These are phyloP conservation scores for Fragaria iinumae DNA, from an alignment of 306 rosid genomes.

Conservation along the genomic window DNA sequence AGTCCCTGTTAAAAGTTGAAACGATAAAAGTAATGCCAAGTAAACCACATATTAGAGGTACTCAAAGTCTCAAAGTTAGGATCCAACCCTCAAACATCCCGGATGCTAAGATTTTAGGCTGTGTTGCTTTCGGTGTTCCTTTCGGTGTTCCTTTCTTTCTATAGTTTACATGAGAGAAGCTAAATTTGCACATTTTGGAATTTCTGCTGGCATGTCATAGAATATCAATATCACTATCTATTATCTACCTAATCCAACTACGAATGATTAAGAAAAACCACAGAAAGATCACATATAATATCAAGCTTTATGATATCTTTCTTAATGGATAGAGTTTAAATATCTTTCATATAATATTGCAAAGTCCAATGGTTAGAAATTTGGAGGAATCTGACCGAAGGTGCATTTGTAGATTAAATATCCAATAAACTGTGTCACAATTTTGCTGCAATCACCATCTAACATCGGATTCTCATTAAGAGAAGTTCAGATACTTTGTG, in stretches of 20 bases:
- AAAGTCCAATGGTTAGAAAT: constrained; percentile 3
- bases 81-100: no score
- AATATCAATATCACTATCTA: neutral
- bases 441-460: neutral
- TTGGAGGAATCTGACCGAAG: neutral
- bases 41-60: no score
- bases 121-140: no score
- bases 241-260: neutral
- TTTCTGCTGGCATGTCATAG: neutral
- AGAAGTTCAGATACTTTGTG: neutral
- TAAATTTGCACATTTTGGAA: neutral
- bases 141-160: no score
- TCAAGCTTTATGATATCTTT: neutral
- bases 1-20: no score
- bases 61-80: no score
- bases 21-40: no score
- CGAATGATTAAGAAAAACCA: neutral
- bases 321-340: neutral
- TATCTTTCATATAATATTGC: neutral
- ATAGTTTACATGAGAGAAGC: neutral
- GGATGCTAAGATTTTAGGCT: no score
- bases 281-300: neutral
- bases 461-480: neutral
- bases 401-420: neutral
- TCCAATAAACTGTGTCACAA: neutral